Base-by-base conservation (phyloP, 345 rosid species). In the Eucalyptus shirleyi region DNA sequence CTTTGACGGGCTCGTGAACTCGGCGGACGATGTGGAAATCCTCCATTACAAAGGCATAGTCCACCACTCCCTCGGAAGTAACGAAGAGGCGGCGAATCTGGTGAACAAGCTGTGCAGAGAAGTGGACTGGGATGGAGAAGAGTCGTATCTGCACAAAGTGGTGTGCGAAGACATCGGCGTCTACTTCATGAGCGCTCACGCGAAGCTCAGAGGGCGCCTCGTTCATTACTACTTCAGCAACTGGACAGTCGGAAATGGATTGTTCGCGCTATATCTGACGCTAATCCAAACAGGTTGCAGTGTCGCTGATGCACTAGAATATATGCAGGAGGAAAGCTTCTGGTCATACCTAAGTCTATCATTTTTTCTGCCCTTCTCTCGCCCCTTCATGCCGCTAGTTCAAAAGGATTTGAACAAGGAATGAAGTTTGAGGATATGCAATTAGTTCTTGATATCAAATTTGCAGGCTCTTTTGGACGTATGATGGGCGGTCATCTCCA, bases 21-120 rank as follows among this genome's bases (percentile, higher is more conserved):
- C 90, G 1, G 89, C 87, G 2, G 90, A 80, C 12, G 93, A 91
- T 40, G 92, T 91, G 21, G 91, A 86, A 44, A 56, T 87, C 45
- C 91, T 93, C 65, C 90, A 88, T 81, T 56, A 88, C 67, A 72
- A 86, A 44, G 90, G 89, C 82, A 69, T 93, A 16, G 51, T 91
- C 13, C 88, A 90, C 50, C 93, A 93, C 50, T 86, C 91, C 30
- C 83, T 92, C n/a, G 94, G 93, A 17, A 89, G 50, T 89, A 65
- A 93, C 77, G 60, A 77, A 53, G 92, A 89, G 89, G 91, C 86
- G 56, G 89, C 91, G 7, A 87, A 59, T 13, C 82, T 92, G 32
- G 88, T 90, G 19, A 91, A 91, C 89, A 89, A 86, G 26, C 86
- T 91, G 42, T 90, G 92, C 89, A 86, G 83, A 87, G 92, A 91